Evolutionary conservation across 768 basidiomycete species (phyloP).

Genomic region (Xerocomus brunneocitrinus): DNA sequence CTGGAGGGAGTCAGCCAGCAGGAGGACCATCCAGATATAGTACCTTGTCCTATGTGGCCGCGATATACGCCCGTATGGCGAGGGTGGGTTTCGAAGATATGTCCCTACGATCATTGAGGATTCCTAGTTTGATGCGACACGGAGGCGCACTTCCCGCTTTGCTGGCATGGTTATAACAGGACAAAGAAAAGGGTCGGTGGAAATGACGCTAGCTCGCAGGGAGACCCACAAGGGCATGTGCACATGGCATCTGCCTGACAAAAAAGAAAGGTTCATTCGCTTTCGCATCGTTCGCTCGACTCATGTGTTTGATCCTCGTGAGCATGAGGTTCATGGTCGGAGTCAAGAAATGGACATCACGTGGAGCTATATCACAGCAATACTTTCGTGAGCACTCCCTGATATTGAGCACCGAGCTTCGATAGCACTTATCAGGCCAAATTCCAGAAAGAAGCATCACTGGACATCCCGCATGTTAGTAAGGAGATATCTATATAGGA

Average conservation of each 20-base stretch:
- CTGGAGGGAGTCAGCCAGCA: not conserved
- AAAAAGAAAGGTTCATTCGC: not conserved
- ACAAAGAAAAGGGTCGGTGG: not conserved
- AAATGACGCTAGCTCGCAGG: not conserved
- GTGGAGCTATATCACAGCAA: slow-evolving; percentile 7
- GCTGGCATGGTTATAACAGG: slow-evolving; percentile 8
- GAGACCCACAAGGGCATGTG: slow-evolving; percentile 11
- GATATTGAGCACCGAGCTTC: slow-evolving; percentile 12
- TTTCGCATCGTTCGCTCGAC: slow-evolving; percentile 1
- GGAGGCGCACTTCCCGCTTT: slow-evolving; percentile 1
- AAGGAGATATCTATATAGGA: slow-evolving; percentile 30
- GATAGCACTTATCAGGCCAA: slow-evolving; percentile 17
- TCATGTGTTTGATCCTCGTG: slow-evolving; percentile 8
- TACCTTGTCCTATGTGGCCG: not conserved
- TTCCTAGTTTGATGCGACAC: slow-evolving; percentile 3
- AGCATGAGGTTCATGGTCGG: slow-evolving; percentile 1
- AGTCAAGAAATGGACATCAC: slow-evolving; percentile 8
- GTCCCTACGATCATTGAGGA: slow-evolving; percentile 2
- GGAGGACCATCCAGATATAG: slow-evolving; percentile 10
- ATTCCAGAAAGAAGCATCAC: slow-evolving; percentile 15
- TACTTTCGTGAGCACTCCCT: not conserved
- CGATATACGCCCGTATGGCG: slow-evolving; percentile 10
- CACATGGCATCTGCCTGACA: slow-evolving; percentile 15
- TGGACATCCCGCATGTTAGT: slow-evolving; percentile 20
- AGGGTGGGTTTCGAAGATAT: not conserved